A percentile compares a stretch with the other conserved stretches of the same genome.
phyloP scores from a whole-genome alignment of 2,329 filamentous ascomycete genomes.

The Thielaviopsis ethacetica region DNA sequence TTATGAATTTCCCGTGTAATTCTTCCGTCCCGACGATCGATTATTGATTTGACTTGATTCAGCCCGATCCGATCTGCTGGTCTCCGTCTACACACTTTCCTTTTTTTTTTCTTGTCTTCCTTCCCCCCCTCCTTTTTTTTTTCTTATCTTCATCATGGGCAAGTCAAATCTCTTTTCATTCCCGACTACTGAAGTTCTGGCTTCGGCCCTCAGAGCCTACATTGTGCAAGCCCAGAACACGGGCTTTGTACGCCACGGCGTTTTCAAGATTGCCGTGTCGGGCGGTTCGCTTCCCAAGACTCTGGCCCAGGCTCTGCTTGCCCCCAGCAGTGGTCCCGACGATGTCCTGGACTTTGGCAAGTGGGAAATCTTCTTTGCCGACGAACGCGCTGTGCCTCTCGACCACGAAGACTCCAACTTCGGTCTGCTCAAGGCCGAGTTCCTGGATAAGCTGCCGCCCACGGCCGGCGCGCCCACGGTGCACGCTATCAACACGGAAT shows the following conservation, averaged over 20 bases:
- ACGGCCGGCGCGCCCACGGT: constrained; percentile 51
- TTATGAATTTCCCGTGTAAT: not conserved
- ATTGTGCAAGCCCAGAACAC: constrained; percentile 67
- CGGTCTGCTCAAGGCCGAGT: constrained; percentile 66
- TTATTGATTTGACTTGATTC: not conserved
- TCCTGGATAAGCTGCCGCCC: constrained; percentile 72
- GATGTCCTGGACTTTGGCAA: constrained; percentile 62
- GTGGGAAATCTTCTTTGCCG: constrained; percentile 98
- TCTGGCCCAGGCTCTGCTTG: constrained; percentile 68
- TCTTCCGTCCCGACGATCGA: not conserved
- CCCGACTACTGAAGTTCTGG: constrained; percentile 50
- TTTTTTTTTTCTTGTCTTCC: not conserved
- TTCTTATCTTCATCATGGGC: constrained; percentile 26
- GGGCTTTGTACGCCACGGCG: constrained; percentile 61
- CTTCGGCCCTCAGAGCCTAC: constrained; percentile 63
- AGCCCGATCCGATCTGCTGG: no score
- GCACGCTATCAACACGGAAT: constrained; percentile 53
- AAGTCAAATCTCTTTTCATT: constrained; percentile 69
- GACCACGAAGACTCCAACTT: constrained; percentile 93
- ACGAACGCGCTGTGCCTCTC: constrained; percentile 87
- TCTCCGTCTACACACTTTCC: not conserved
- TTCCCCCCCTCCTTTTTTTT: not conserved
- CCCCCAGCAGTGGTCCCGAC: constrained; percentile 30
- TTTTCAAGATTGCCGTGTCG: constrained; percentile 84
- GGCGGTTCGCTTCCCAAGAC: constrained; percentile 84